Conservation (phyloP, 495 filamentous ascomycete genomes). For the Neurospora pannonica region DNA sequence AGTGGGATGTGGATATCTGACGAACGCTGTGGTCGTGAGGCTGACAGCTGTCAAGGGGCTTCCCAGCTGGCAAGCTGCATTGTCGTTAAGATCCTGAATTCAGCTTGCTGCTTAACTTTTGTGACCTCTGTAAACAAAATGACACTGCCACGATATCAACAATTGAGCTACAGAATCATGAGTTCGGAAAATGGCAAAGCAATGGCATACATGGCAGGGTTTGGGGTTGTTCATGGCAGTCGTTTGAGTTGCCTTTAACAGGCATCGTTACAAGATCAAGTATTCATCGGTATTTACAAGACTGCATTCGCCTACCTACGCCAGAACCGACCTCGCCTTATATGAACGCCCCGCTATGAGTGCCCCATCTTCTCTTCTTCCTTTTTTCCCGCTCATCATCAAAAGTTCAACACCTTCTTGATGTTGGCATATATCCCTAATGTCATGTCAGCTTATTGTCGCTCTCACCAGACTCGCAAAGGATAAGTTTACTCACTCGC, state of each 20-base stretch:
- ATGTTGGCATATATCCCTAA: conserved; percentile 45
- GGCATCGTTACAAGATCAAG: not conserved
- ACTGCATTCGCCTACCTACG: not conserved
- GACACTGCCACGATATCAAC: not conserved
- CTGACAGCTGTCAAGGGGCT: not conserved
- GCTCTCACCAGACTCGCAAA: not conserved
- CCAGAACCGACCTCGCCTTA: not conserved
- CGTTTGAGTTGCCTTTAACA: not conserved
- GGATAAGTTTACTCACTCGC: conserved; percentile 54
- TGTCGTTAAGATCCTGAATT: not conserved
- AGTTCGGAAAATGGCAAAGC: not conserved
- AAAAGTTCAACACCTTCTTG: conserved; percentile 38
- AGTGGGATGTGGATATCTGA: not conserved
- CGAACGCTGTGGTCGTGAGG: not conserved
- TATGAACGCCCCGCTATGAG: not conserved
- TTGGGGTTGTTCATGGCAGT: not conserved
- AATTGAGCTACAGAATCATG: not conserved
- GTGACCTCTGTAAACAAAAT: not conserved
- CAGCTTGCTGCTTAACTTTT: not conserved
- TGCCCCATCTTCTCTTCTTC: not conserved
- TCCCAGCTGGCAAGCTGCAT: not conserved
- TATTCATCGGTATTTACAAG: not conserved
- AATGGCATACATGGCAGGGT: not conserved
- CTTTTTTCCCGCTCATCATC: not conserved
- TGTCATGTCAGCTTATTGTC: not conserved